Evolutionary conservation across 2,329 filamentous ascomycete genomes (phyloP).

Genomic region (Penicillium expansum): DNA sequence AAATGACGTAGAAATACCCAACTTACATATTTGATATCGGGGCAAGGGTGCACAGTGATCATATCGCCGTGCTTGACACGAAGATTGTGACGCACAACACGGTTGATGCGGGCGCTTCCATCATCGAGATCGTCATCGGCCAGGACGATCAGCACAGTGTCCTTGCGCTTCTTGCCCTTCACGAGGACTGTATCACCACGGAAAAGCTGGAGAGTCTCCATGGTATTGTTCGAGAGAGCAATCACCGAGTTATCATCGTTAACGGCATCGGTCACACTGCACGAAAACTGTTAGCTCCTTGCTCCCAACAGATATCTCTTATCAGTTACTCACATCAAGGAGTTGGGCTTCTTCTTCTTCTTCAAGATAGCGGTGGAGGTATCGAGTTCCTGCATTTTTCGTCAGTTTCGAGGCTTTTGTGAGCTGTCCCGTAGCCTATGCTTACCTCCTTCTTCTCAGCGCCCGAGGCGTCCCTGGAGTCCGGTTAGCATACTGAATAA

Average conservation of each 20-base stretch:
- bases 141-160: slow-evolving; percentile 95
- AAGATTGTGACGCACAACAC: slow-evolving; percentile 96
- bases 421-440: slow-evolving; percentile 32
- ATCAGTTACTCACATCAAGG: slow-evolving; percentile 71
- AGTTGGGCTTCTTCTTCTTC: slow-evolving; percentile 99
- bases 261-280: slow-evolving; percentile 91
- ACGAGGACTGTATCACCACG: slow-evolving; percentile 96
- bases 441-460: slow-evolving; percentile 78
- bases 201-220: slow-evolving; percentile 98
- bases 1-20: background rate
- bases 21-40: slow-evolving; percentile 99
- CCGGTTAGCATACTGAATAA: slow-evolving; percentile 41
- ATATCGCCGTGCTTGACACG: slow-evolving; percentile 98
- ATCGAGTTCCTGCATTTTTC: slow-evolving; percentile 68
- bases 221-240: slow-evolving; percentile 95
- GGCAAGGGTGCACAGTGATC: slow-evolving; percentile 94
- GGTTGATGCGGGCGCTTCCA: slow-evolving; percentile 94
- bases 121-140: slow-evolving; percentile 98
- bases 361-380: slow-evolving; percentile 95
- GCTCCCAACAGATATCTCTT: slow-evolving; percentile 5
- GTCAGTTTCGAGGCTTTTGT: slow-evolving; percentile 30
- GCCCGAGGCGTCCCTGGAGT: slow-evolving; percentile 76
- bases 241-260: slow-evolving; percentile 99
- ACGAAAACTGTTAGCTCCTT: slow-evolving; percentile 23
- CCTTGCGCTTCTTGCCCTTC: slow-evolving; percentile 99